Conservation (phyloP, 2,329 filamentous ascomycete species). For the Nemania abortiva region DNA sequence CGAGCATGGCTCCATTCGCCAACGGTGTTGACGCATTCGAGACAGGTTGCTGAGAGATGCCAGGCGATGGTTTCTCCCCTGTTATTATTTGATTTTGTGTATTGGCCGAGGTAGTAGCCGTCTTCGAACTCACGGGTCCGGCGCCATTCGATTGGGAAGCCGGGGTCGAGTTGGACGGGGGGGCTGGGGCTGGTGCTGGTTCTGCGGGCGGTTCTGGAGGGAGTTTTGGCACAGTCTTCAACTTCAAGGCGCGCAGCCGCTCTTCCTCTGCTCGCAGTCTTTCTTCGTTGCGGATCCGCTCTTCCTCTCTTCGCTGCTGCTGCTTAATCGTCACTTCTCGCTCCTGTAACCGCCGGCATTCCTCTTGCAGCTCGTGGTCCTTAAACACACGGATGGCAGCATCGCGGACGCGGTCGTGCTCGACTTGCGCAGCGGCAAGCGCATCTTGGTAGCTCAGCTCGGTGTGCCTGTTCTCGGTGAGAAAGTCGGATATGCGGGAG, state of each 20-base stretch:
- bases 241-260: conserved; percentile 61
- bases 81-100: conserved; percentile 36
- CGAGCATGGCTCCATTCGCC: conserved; percentile 41
- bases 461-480: conserved; percentile 71
- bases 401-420: conserved; percentile 74
- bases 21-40: conserved; percentile 32
- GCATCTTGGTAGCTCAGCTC: conserved; percentile 74
- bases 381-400: conserved; percentile 62
- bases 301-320: conserved; percentile 60
- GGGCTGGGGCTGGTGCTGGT: conserved; percentile 13
- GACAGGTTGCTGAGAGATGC: not conserved
- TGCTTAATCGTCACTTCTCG: conserved; percentile 57
- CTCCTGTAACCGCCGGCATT: conserved; percentile 50
- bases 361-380: conserved; percentile 60
- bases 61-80: conserved; percentile 22
- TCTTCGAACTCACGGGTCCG: not conserved
- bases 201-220: conserved; percentile 48
- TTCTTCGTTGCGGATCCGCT: conserved; percentile 60
- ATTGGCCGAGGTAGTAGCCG: not conserved
- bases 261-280: conserved; percentile 61
- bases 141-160: conserved; percentile 19
- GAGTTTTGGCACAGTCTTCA: conserved; percentile 59
- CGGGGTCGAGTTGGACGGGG: conserved; percentile 4
- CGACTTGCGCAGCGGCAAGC: conserved; percentile 72
- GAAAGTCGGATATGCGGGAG: conserved; percentile 68